phyloP scores from a whole-genome alignment of 306 rosid species.

The Ormosia semicastrata region DNA sequence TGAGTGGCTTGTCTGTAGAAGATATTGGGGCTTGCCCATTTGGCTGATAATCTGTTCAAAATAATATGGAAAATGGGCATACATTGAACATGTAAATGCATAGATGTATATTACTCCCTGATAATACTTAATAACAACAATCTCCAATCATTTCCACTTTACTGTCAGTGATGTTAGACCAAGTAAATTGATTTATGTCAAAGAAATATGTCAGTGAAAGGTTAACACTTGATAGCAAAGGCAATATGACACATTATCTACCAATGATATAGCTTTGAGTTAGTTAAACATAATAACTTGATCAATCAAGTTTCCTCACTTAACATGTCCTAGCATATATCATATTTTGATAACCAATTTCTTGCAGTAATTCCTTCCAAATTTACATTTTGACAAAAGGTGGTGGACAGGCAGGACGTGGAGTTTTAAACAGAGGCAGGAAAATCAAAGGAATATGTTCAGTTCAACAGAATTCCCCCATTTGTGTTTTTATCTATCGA shows the following conservation, averaged over 20 bases:
- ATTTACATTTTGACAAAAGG: background rate
- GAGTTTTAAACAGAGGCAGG: background rate
- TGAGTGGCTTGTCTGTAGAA: slow-evolving; percentile 47
- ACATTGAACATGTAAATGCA: background rate
- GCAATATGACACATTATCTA: no score
- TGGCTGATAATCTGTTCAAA: slow-evolving; percentile 42
- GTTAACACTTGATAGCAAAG: no score
- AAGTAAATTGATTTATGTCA: background rate
- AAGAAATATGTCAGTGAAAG: background rate
- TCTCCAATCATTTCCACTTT: background rate
- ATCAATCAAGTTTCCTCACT: background rate
- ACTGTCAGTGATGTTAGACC: background rate
- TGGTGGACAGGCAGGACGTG: no score
- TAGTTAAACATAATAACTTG: background rate
- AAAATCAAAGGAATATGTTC: background rate
- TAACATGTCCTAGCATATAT: background rate
- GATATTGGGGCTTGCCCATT: slow-evolving; percentile 59
- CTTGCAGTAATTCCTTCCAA: background rate
- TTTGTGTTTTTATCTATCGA: background rate
- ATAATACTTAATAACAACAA: background rate
- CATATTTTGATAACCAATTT: background rate
- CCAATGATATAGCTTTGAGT: no score
- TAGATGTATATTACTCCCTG: background rate
- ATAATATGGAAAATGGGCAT: background rate
- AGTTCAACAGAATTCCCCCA: background rate